A percentile compares a stretch with the other conserved stretches of the same genome.
Conservation (phyloP, 352 stramenopile genomes). For the Phytophthora rubi region DNA sequence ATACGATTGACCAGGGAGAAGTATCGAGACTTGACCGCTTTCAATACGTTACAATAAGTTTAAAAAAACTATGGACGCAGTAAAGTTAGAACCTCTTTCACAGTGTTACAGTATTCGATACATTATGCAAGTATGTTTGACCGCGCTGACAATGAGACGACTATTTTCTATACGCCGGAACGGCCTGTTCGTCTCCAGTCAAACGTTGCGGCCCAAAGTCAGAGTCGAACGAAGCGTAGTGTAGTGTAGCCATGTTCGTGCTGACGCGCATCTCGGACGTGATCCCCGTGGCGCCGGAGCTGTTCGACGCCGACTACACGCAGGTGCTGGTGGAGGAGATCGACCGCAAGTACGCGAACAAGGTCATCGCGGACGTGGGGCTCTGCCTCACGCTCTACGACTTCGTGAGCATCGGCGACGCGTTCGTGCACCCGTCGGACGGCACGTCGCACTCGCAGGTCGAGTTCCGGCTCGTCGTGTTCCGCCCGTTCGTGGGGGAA, state of each 20-base stretch:
- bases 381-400: conserved; percentile 91
- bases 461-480: conserved; percentile 91
- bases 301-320: conserved; percentile 85
- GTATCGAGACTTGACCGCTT: background rate
- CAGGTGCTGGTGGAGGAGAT: conserved; percentile 90
- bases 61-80: background rate
- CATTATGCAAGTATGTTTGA: background rate
- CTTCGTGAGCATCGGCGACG: conserved; percentile 88
- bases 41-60: background rate
- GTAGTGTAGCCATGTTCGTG: conserved; percentile 70
- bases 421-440: conserved; percentile 85
- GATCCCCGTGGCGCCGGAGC: conserved; percentile 80
- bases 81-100: background rate
- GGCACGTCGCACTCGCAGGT: conserved; percentile 90
- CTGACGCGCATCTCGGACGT: conserved; percentile 87
- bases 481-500: conserved; percentile 88
- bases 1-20: background rate
- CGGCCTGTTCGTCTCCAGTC: conserved; percentile 17
- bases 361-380: conserved; percentile 87
- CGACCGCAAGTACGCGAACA: conserved; percentile 92
- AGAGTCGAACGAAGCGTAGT: no score
- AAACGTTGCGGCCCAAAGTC: background rate
- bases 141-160: background rate
- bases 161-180: no score
- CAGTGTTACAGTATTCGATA: background rate